A percentile compares a stretch with the other conserved stretches of the same genome.
Conservation (phyloP, 2,329 filamentous ascomycete genomes). For the Coniochaeta sp. region DNA sequence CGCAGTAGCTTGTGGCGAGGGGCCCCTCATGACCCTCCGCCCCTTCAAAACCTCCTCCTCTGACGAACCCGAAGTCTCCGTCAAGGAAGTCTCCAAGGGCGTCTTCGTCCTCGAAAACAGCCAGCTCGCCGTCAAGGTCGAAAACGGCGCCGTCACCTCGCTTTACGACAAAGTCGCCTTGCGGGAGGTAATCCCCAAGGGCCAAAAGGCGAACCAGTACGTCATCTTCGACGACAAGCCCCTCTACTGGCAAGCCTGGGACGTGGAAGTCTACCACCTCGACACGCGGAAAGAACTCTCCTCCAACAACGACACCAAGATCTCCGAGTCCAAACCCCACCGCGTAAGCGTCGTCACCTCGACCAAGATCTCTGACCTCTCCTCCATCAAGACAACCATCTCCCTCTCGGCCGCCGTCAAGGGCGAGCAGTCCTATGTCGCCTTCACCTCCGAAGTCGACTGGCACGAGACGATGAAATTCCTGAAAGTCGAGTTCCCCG, state of each 20-base stretch:
- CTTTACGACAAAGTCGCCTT: slow-evolving; percentile 67
- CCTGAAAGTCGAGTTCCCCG: slow-evolving; percentile 96
- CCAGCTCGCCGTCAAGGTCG: slow-evolving; percentile 65
- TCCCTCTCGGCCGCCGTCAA: slow-evolving; percentile 65
- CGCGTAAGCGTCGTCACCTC: slow-evolving; percentile 76
- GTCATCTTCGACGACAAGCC: slow-evolving; percentile 97
- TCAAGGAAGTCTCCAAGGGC: slow-evolving; percentile 45
- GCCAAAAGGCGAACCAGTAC: slow-evolving; percentile 77
- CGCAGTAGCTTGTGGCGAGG: slow-evolving; percentile 50
- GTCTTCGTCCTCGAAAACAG: slow-evolving; percentile 76
- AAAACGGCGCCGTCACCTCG: slow-evolving; percentile 73
- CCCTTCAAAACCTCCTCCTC: slow-evolving; percentile 34
- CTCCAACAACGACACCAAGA: slow-evolving; percentile 54
- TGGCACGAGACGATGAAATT: slow-evolving; percentile 98
- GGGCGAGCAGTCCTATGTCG: slow-evolving; percentile 62
- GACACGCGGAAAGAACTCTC: slow-evolving; percentile 74
- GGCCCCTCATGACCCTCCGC: slow-evolving; percentile 43
- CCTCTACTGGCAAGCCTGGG: slow-evolving; percentile 96
- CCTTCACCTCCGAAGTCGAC: slow-evolving; percentile 80
- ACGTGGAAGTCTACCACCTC: slow-evolving; percentile 94
- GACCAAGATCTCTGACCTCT: slow-evolving; percentile 80
- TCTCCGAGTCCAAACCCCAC: slow-evolving; percentile 66
- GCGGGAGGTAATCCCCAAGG: slow-evolving; percentile 70
- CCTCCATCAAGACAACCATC: slow-evolving; percentile 80
- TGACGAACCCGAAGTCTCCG: slow-evolving; percentile 40